phyloP scores from a whole-genome alignment of 2,329 filamentous ascomycete genomes.

The Tolypocladium ovalisporum region DNA sequence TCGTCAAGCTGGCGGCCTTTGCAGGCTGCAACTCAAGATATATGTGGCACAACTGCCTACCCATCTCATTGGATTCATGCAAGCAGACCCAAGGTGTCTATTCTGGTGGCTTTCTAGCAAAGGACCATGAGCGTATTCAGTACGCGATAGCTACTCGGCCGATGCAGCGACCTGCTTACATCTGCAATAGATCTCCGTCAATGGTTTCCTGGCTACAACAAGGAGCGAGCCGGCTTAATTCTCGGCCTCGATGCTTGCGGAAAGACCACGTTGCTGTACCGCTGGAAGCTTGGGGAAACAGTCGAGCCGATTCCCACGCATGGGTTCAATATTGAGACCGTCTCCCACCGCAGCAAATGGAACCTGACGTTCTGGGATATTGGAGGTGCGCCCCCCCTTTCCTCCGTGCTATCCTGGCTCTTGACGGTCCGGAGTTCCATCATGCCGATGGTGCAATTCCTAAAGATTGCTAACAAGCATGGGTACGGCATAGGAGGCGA shows the following conservation, averaged over 20 bases:
- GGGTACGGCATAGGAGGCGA: constrained; percentile 12
- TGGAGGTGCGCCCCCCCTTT: constrained; percentile 10
- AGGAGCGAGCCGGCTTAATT: background rate
- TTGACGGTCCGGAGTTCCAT: background rate
- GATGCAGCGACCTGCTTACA: background rate
- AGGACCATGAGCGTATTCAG: background rate
- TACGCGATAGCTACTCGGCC: background rate
- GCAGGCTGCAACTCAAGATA: background rate
- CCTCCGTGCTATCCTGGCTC: background rate
- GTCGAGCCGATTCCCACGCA: constrained; percentile 93
- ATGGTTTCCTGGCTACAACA: background rate
- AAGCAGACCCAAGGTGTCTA: background rate
- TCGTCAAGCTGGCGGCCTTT: background rate
- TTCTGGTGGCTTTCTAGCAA: background rate
- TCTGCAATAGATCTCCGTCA: background rate
- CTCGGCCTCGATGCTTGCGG: constrained; percentile 31
- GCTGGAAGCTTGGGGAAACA: constrained; percentile 81
- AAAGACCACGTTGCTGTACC: constrained; percentile 69
- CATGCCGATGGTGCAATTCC: background rate
- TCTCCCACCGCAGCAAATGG: constrained; percentile 21
- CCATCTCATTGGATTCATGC: background rate
- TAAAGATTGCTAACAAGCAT: background rate
- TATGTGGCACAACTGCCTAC: background rate
- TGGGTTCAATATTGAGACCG: constrained; percentile 86
- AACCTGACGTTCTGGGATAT: constrained; percentile 17